Evolutionary conservation across 306 rosid genomes (phyloP), one percentile per base, ranked within the genome.

Genomic region (Cicer yamashitae): DNA sequence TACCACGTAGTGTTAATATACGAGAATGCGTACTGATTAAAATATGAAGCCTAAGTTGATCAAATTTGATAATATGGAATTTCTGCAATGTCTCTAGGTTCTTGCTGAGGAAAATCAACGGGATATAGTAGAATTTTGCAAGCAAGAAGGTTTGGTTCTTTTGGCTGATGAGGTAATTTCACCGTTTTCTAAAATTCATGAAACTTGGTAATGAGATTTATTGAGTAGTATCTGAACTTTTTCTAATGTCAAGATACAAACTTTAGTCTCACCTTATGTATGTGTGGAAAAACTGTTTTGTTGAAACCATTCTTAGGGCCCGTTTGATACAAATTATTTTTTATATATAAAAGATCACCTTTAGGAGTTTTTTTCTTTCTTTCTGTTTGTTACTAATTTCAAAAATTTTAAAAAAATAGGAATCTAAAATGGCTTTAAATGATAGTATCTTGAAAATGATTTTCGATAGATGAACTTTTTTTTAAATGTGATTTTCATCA

Each of bases 121-220:
- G 7, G 82, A 72, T 44, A 88, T 94, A 83, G 97, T 94, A 69
- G 87, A 90, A 13, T 92, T 94, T 80, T 92, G 96, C 86, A 91
- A 90, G 87, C 54, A 83, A 78, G 99, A 92, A 88, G 88, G 97
- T 54, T 87, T 94, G 68, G 96, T 92, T 78, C 89, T 94, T 84
- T 91, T 94, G 82, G 99, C 97, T 48, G 99, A 94, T 67, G 99
- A 94, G 99, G 99, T 94, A 77, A 67, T 66, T 52, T 57, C 62
- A 72, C 51, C 38, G 1, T n/a, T 48, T 39, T 20, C 41, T 67
- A 18, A 58, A 76, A 10, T 69, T 43, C 56, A 48, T 17, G 13
- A 25, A 71, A 40, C 15, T 63, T 10, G 53, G 15, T 58, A 67
- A 11, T 59, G 43, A 67, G 15, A 11, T 34, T 52, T 25, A 64